Base-by-base conservation (phyloP, 106 monocot genomes). In the Ottelia alismoides region DNA sequence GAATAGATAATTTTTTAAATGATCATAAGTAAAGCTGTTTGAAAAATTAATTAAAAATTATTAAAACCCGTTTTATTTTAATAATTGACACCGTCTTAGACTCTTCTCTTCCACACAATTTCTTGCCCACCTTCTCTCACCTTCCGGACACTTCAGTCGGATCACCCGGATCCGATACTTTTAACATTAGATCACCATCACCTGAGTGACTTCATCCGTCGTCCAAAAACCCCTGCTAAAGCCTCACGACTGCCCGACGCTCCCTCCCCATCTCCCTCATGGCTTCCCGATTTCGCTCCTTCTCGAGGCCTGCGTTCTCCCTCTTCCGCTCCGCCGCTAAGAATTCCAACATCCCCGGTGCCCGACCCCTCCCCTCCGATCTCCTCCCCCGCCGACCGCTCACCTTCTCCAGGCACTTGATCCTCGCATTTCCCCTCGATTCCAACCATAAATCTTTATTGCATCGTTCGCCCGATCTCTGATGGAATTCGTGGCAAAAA, bases 251-350 rank as follows among this genome's bases (percentile, higher is more conserved):
- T 35, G 35, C 35, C 11, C 49, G 6, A 23, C 0, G 31, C 40
- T 2, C 31, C 18, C 2, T 3, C 48, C 10, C 55, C 25, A 30
- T 30, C 16, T 53, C 47, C 28, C 30, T 43, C 2, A 92, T 92
- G 91, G 91, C 91, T 25, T 76, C 78, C 52, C 85, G 91, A 11
- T 65, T 16, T 19, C 73, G 81, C 7, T 75, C 81, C 20, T 43
- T 92, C 51, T 70, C 85, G 2, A 64, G 67, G 23, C 80, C 81
- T 23, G 78, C 75, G 29, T 23, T 67, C 40, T 70, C 78, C 16
- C 68, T 81, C 29, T 52, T 92, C 71, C 72, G 60, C n/a, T 40
- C 61, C 14, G 53, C 78, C 28, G 22, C 64, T 21, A 61, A 5
- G 55, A 74, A 25, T 18, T 21, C 27, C 29, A 49, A n/a, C n/a